Evolutionary conservation across 306 rosid species (phyloP), one percentile per base, ranked within the genome.

Genomic region (Dryas drummondii): DNA sequence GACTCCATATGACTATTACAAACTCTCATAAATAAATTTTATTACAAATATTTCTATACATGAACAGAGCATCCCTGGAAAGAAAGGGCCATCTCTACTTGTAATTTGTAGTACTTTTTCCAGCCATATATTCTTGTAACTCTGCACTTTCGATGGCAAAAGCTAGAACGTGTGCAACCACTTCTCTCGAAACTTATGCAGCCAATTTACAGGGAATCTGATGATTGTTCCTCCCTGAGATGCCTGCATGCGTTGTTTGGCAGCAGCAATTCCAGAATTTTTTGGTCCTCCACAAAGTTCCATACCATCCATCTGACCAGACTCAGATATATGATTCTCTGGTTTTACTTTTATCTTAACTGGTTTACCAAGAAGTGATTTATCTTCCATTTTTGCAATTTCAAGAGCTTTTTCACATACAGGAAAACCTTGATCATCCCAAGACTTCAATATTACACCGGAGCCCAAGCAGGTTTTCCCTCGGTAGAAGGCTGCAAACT

Each of bases 391-490:
- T 85, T 78, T 78, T 47, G 98, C 98, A 82, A 80, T 83, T 81
- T 91, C 90, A 71, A 87, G 82, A 78, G 97, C 97, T 82, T 84
- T 87, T 67, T 79, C 42, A 78, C 97, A 94, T 12, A 94, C 96
- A 2, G 97, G 96, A 84, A 90, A 88, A 74, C 96, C 89, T 14
- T 78, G 91, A 82, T 90, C 93, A 79, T 91, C 97, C 91, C 97
- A 87, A 0, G 96, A 90, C 83, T 91, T 97, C 84, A 90, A 83
- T 54, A 94, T 91, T 80, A 94, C 88, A 73, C 97, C 97, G 1
- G 97, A 94, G 48, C 97, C 98, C 72, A 91, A 86, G 86, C 98
- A 94, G 9, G 69, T 84, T 54, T 83, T 88, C 81, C 97, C 97
- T 63, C 81, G 78, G 49, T 91, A 94, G 83, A 94, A 91, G 82